Percentiles rank a stretch among this genome's conserved stretches.
Evolutionary conservation across 108 stramenopile genomes (phyloP).

Genomic region (Mediolabrus comicus): DNA sequence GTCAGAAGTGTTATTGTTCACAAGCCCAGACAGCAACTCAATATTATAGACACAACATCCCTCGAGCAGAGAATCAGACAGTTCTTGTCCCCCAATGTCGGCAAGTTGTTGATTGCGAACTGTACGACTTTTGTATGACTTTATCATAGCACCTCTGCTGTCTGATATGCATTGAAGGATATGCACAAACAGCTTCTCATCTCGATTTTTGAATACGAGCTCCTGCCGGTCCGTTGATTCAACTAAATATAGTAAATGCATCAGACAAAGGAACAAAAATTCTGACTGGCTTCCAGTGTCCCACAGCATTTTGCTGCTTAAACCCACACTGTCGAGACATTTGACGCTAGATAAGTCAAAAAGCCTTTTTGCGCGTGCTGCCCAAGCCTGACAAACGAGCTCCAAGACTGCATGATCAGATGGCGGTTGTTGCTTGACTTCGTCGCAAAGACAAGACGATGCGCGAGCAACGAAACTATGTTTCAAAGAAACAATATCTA

Average conservation of each 20-base stretch:
- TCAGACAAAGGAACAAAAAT: slow-evolving; percentile 38
- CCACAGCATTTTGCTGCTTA: slow-evolving; percentile 46
- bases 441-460: slow-evolving; percentile 14
- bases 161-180: slow-evolving; percentile 39
- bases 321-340: slow-evolving; percentile 37
- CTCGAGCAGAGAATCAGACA: slow-evolving; percentile 16
- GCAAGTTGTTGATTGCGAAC: slow-evolving; percentile 20
- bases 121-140: slow-evolving; percentile 24
- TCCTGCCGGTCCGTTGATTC: slow-evolving; percentile 15
- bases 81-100: slow-evolving; percentile 17
- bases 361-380: slow-evolving; percentile 48
- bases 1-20: slow-evolving; percentile 1
- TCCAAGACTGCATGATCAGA: slow-evolving; percentile 31
- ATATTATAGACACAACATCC: slow-evolving; percentile 8
- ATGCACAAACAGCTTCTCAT: slow-evolving; percentile 36
- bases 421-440: slow-evolving; percentile 17
- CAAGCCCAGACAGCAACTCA: slow-evolving; percentile 18
- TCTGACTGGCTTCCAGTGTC: slow-evolving; percentile 20
- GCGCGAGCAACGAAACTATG: slow-evolving; percentile 29
- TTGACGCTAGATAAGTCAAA: slow-evolving; percentile 34
- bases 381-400: slow-evolving; percentile 46
- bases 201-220: slow-evolving; percentile 14
- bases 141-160: slow-evolving; percentile 17
- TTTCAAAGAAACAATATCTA: slow-evolving; percentile 15
- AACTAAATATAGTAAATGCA: slow-evolving; percentile 47